Base-by-base conservation (phyloP, 164 flowering plant genomes). In the Taxillus chinensis region DNA sequence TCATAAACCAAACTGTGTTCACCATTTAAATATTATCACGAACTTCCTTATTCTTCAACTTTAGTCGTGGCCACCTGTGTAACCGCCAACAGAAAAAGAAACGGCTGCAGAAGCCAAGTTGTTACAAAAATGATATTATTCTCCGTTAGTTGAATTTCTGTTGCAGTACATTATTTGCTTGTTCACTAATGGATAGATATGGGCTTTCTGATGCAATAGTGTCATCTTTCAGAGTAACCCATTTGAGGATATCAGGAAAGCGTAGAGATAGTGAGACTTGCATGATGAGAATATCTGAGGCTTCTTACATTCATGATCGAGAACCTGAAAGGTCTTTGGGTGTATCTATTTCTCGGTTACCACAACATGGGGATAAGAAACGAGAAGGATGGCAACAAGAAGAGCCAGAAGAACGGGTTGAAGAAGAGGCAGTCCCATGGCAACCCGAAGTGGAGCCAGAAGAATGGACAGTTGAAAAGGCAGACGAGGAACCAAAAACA, bases 181-280 rank as follows among this genome's bases (percentile, higher is more conserved):
- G n/a, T 60, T 2, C 17, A 43, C 42, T 60, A 16, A 60, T 45
- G 16, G 16, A 60, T 27, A n/a, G 10, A 46, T 39, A 43, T 6
- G 45, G 17, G 53, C 41, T 38, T 41, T 27, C 46, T 17, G 53
- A 60, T 60, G 62, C 62, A 45, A 53, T 16, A 16, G 53, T 8
- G 4, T 42, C 52, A 12, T 62, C 38, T 40, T 7, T n/a, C 55
- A n/a, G 5, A n/a, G 27, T n/a, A 5, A 4, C 39, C 37, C 16
- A 5, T 54, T 7, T 7, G 37, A 7, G 12, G 39, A 54, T 54
- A 9, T 17, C n/a, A 9, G 17, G 17, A 11, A 37, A 5, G 11
- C 14, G n/a, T 53, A 17, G 40, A 41, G 4, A 17, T 5, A 54
- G 39, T 27, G 39, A 37, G 7, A 39, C 57, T 5, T 39, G 46